Evolutionary conservation across 768 basidiomycete species (phyloP).

Genomic region (Neoboletus brunneissimus): DNA sequence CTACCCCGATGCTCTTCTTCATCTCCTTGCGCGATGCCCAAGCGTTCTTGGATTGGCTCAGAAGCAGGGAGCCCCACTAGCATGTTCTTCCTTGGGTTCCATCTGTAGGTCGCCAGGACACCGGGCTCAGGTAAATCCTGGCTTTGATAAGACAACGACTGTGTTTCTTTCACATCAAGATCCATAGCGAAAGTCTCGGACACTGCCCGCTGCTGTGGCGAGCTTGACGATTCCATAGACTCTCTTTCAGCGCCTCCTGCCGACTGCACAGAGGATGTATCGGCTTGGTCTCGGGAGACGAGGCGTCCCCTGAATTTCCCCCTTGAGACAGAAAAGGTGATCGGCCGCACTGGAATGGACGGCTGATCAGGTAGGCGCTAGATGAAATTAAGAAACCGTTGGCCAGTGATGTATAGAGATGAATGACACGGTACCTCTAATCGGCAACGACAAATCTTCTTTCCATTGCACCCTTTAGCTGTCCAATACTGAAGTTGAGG

Average conservation of each 20-base stretch:
- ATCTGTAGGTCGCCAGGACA: constrained; percentile 10
- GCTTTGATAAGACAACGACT: background rate
- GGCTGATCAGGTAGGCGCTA: constrained; percentile 30
- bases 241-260: background rate
- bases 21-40: background rate
- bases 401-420: background rate
- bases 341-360: constrained; percentile 13
- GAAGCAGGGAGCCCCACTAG: background rate
- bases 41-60: background rate
- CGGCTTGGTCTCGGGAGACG: background rate
- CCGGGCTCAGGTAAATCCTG: background rate
- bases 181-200: background rate
- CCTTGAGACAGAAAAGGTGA: background rate
- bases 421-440: constrained; percentile 18
- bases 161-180: background rate
- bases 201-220: background rate
- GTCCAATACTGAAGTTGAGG: constrained; percentile 19
- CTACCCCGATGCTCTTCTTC: background rate
- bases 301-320: background rate
- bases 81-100: background rate
- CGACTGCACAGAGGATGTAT: background rate
- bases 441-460: constrained; percentile 25
- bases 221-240: too few species aligned
- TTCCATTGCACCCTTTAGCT: constrained; percentile 10
- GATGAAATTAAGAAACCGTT: background rate